Conservation (phyloP, 2,329 filamentous ascomycete genomes). For the Acrocalymma vagum region DNA sequence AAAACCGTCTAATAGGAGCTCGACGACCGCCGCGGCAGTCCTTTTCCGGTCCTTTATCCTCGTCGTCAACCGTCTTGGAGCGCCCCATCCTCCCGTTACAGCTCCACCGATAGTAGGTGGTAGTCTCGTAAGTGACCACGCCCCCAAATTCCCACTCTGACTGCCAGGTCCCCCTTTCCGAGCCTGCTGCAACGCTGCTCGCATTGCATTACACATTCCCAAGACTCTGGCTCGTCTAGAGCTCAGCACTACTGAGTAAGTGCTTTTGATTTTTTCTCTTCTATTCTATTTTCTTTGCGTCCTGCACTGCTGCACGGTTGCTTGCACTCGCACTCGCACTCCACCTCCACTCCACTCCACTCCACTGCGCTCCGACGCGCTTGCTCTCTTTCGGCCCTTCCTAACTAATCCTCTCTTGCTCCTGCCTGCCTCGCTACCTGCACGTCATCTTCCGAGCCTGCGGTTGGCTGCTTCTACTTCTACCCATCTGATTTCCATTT, state of each 20-base stretch:
- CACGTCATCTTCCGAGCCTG: slow-evolving; percentile 43
- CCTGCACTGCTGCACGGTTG: too few species aligned
- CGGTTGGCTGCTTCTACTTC: slow-evolving; percentile 37
- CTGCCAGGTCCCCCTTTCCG: too few species aligned
- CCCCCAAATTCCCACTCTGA: too few species aligned
- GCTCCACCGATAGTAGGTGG: slow-evolving; percentile 31
- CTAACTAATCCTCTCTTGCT: slow-evolving; percentile 37
- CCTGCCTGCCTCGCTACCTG: slow-evolving; percentile 31
- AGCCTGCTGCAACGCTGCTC: too few species aligned
- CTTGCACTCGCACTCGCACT: too few species aligned
- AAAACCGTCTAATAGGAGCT: slow-evolving; percentile 31
- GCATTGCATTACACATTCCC: slow-evolving; percentile 8
- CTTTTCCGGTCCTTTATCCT: slow-evolving; percentile 37
- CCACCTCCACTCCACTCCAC: too few species aligned
- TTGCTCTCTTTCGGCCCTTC: too few species aligned
- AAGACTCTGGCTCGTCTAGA: slow-evolving; percentile 22
- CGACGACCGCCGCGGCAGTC: slow-evolving; percentile 27
- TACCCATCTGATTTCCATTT: too few species aligned
- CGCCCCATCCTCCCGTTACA: slow-evolving; percentile 9
- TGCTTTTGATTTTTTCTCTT: slow-evolving; percentile 17
- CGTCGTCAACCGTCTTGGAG: slow-evolving; percentile 19
- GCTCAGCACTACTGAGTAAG: slow-evolving; percentile 40
- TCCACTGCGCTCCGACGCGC: background rate
- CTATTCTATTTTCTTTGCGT: too few species aligned
- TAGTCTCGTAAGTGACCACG: slow-evolving; percentile 20